These are phyloP conservation scores for Ustilago nuda DNA, from an alignment of 1,284 basidiomycete genomes.

Conservation along the genomic window DNA sequence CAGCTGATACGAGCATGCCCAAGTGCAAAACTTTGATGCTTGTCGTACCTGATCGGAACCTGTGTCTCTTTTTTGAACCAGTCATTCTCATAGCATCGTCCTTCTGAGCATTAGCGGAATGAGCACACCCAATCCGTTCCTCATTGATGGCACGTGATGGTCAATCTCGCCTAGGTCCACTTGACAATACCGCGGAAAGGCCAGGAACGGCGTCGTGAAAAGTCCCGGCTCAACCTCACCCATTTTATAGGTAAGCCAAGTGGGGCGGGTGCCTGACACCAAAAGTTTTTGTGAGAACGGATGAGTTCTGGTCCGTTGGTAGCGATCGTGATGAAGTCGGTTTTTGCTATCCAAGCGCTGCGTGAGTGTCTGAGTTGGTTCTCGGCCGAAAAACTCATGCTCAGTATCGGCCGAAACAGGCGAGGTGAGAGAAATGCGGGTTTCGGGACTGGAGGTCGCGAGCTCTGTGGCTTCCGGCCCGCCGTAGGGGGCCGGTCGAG, in stretches of 20 bases:
- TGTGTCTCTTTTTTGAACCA: background rate
- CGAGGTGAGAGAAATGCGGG: too few relatives aligned
- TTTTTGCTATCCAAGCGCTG: too few relatives aligned
- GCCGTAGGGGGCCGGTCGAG: too few relatives aligned
- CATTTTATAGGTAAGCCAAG: background rate
- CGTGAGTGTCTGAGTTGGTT: too few relatives aligned
- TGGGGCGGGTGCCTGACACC: slow-evolving; percentile 1
- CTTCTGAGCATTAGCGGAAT: background rate
- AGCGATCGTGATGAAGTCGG: background rate
- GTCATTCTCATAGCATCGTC: background rate
- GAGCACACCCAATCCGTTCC: background rate
- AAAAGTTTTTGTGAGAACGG: background rate
- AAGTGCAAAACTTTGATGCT: background rate
- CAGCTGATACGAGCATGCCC: background rate
- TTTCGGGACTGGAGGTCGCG: too few relatives aligned
- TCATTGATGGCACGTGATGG: background rate
- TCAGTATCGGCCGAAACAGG: too few relatives aligned
- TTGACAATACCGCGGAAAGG: background rate
- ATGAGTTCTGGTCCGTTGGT: background rate
- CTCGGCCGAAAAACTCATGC: too few relatives aligned
- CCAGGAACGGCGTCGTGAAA: background rate
- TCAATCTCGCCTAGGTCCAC: background rate
- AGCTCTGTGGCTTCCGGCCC: too few relatives aligned
- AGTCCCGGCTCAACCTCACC: background rate
- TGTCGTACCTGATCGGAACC: background rate